Conservation (phyloP, 371 early-diverging fungal genomes). For the Parasitella parasitica region DNA sequence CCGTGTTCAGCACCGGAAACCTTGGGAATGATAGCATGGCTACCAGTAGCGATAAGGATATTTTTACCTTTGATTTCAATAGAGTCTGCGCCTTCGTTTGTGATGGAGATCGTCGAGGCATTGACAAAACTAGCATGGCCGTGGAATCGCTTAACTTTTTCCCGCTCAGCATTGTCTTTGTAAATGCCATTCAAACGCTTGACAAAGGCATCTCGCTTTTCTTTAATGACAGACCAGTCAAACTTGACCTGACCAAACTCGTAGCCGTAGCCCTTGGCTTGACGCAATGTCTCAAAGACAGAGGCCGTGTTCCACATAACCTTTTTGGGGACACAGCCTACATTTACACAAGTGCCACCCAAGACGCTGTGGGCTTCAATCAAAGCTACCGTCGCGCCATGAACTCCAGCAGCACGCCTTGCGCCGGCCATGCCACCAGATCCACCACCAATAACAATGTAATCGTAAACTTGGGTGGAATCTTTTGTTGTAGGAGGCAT, state of each 20-base stretch:
- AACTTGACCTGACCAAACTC: slow-evolving; percentile 35
- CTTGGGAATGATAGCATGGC: slow-evolving; percentile 66
- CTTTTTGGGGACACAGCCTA: slow-evolving; percentile 99
- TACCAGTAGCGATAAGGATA: slow-evolving; percentile 86
- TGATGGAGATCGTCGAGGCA: slow-evolving; percentile 67
- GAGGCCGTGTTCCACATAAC: slow-evolving; percentile 94
- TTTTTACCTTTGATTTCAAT: slow-evolving; percentile 63
- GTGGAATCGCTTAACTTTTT: slow-evolving; percentile 73
- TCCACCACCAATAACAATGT: slow-evolving; percentile 90
- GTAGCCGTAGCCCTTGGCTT: slow-evolving; percentile 86
- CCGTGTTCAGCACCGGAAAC: slow-evolving; percentile 85
- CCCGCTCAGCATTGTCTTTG: slow-evolving; percentile 80
- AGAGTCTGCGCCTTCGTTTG: slow-evolving; percentile 7
- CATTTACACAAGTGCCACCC: slow-evolving; percentile 96
- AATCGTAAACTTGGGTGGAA: slow-evolving; percentile 67
- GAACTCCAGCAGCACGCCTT: slow-evolving; percentile 83
- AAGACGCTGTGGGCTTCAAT: slow-evolving; percentile 82
- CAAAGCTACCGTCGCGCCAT: slow-evolving; percentile 89
- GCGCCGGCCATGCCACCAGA: slow-evolving; percentile 90
- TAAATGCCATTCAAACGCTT: slow-evolving; percentile 94
- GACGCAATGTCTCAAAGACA: slow-evolving; percentile 78
- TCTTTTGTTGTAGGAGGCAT: slow-evolving; percentile 35
- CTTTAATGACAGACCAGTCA: slow-evolving; percentile 60
- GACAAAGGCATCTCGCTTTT: slow-evolving; percentile 93
- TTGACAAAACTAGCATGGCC: slow-evolving; percentile 85